These are phyloP conservation scores for Delonix regia DNA, from an alignment of 306 rosid genomes.

Conservation along the genomic window DNA sequence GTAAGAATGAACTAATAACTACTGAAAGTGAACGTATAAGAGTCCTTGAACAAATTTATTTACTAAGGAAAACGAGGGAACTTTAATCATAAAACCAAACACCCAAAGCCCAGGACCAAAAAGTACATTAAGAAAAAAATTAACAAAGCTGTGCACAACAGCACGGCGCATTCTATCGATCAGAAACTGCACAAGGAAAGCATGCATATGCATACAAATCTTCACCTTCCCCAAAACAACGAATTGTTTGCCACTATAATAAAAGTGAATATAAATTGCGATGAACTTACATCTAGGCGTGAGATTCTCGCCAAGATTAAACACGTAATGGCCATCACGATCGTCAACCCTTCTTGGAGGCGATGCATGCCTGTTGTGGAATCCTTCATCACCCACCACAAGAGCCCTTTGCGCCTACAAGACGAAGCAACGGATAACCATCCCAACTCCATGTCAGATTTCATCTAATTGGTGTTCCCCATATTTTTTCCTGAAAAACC, in stretches of 20 bases:
- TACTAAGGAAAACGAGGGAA: not conserved
- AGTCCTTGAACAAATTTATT: not conserved
- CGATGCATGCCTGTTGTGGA: constrained; percentile 57
- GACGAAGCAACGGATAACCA: constrained; percentile 18
- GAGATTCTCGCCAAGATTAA: constrained; percentile 89
- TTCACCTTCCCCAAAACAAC: not conserved
- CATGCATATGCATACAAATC: not conserved
- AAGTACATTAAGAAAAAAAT: not conserved
- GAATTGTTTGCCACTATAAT: not conserved
- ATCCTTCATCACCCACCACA: constrained; percentile 49
- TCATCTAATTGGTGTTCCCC: constrained; percentile 6
- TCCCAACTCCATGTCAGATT: constrained; percentile 14
- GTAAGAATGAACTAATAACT: not conserved
- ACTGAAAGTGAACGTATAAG: not conserved
- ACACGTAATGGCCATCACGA: constrained; percentile 93
- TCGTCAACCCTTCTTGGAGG: constrained; percentile 91
- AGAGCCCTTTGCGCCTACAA: constrained; percentile 60
- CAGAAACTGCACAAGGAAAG: not conserved
- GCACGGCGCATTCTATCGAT: not conserved
- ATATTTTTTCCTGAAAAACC: constrained; percentile 38
- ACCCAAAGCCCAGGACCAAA: not conserved
- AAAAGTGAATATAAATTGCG: not conserved
- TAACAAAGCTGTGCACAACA: not conserved
- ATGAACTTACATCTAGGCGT: constrained; percentile 78
- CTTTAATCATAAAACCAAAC: not conserved